Evolutionary conservation across 129 eudicot species (phyloP).

Genomic region (Flaveria trinervia): DNA sequence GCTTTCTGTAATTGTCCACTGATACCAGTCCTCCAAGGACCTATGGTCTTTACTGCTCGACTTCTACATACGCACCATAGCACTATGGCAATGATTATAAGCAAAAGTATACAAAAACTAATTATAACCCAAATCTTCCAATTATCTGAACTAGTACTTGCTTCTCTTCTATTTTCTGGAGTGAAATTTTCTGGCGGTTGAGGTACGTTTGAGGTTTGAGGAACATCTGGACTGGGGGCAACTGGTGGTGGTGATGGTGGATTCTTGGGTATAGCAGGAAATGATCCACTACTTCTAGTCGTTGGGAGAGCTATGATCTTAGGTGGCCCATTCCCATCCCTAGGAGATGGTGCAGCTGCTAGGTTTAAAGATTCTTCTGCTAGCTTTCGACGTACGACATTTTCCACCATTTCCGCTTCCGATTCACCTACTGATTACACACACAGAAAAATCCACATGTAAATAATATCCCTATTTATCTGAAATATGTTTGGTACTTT

Average conservation of each 20-base stretch:
- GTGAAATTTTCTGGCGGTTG: slow-evolving; percentile 25
- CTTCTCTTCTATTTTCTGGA: slow-evolving; percentile 19
- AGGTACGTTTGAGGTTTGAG: slow-evolving; percentile 24
- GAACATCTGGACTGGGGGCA: slow-evolving; percentile 20
- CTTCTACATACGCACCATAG: slow-evolving; percentile 54
- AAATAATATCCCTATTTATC: background rate
- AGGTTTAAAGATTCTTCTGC: slow-evolving; percentile 65
- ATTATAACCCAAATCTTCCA: slow-evolving; percentile 56
- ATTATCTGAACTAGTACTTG: slow-evolving; percentile 19
- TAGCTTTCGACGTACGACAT: slow-evolving; percentile 54
- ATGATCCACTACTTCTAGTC: slow-evolving; percentile 89
- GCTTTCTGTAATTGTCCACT: slow-evolving; percentile 97
- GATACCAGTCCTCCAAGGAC: slow-evolving; percentile 84
- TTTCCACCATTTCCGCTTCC: slow-evolving; percentile 37
- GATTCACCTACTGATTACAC: slow-evolving; percentile 38
- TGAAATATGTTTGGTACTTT: background rate
- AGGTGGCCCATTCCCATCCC: slow-evolving; percentile 26
- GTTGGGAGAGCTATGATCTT: slow-evolving; percentile 53
- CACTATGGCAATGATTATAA: slow-evolving; percentile 37
- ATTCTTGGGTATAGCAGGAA: slow-evolving; percentile 59
- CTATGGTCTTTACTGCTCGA: slow-evolving; percentile 58
- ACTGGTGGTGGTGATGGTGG: slow-evolving; percentile 27
- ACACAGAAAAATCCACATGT: background rate
- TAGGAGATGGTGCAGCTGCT: slow-evolving; percentile 50
- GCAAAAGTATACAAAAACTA: slow-evolving; percentile 33